These are phyloP conservation scores for Hanseniaspora occidentalis DNA, from an alignment of 805 yeast genomes.

Conservation along the genomic window DNA sequence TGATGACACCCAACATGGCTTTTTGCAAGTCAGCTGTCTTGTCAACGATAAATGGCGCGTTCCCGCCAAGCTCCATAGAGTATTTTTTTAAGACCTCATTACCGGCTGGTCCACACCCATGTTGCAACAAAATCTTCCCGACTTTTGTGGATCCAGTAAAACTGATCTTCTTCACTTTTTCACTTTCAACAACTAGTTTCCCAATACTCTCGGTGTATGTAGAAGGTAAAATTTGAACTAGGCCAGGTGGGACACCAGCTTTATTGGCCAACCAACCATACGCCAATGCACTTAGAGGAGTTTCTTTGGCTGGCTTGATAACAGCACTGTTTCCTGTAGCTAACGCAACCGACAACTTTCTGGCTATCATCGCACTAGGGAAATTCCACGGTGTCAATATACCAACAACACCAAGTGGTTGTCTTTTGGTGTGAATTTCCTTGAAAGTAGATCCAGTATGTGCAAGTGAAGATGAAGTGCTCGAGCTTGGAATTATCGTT, in stretches of 20 bases:
- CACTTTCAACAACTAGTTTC: conserved; percentile 40
- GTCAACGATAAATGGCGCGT: conserved; percentile 67
- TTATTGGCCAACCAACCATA: conserved; percentile 44
- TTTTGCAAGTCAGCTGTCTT: conserved; percentile 57
- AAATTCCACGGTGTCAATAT: conserved; percentile 79
- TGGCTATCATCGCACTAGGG: conserved; percentile 66
- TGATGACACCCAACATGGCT: conserved; percentile 56
- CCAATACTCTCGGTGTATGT: conserved; percentile 37
- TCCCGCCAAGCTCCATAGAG: conserved; percentile 69
- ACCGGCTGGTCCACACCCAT: neutral
- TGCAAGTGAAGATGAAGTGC: conserved; percentile 5
- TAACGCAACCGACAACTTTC: conserved; percentile 63
- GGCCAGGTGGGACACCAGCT: conserved; percentile 67
- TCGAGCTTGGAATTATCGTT: conserved; percentile 47
- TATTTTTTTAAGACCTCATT: conserved; percentile 48
- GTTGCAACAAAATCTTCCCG: conserved; percentile 50
- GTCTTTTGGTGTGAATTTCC: conserved; percentile 47
- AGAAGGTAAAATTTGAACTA: conserved; percentile 44
- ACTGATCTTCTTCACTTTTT: conserved; percentile 49
- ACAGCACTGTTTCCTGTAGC: conserved; percentile 75
- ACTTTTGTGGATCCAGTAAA: conserved; percentile 72
- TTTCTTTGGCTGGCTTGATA: conserved; percentile 65
- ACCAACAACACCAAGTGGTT: conserved; percentile 77
- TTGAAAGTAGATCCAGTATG: conserved; percentile 20
- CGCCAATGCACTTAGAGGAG: conserved; percentile 65